A percentile compares a stretch with the other conserved stretches of the same genome.
phyloP scores from a whole-genome alignment of 1,284 basidiomycete genomes.

The Porodaedalea pini region DNA sequence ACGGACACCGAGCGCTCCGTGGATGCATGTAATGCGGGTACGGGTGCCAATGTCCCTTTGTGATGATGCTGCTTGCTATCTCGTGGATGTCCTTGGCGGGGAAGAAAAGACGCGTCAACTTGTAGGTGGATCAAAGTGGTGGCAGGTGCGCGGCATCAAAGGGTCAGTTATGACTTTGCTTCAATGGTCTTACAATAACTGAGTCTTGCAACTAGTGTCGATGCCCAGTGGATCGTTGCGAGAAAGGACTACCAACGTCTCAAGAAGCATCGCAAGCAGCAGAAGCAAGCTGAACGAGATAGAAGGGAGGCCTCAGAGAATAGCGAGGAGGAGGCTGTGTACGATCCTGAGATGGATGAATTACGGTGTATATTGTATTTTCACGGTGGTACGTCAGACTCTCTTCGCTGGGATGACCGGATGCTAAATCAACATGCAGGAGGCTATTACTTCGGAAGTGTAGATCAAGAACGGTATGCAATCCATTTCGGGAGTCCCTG shows the following conservation, averaged over 20 bases:
- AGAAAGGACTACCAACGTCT: constrained; percentile 69
- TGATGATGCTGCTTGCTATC: constrained; percentile 70
- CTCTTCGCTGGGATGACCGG: background rate
- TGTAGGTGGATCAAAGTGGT: constrained; percentile 93
- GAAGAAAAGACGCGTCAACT: constrained; percentile 69
- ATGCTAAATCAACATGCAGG: constrained; percentile 37
- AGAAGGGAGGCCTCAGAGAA: constrained; percentile 22
- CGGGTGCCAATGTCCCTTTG: constrained; percentile 74
- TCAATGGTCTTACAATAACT: background rate
- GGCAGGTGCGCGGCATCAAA: constrained; percentile 83
- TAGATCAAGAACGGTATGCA: constrained; percentile 68
- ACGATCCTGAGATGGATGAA: constrained; percentile 70
- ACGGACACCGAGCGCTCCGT: constrained; percentile 84
- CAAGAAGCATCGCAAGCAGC: constrained; percentile 52
- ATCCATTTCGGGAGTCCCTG: no score
- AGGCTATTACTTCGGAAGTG: constrained; percentile 79
- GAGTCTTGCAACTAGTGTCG: constrained; percentile 48
- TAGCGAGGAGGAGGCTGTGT: constrained; percentile 26
- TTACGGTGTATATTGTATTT: constrained; percentile 84
- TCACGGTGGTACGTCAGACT: constrained; percentile 61
- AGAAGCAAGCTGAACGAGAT: constrained; percentile 33
- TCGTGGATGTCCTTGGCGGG: constrained; percentile 84
- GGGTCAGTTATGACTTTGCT: constrained; percentile 45
- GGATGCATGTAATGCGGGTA: constrained; percentile 77
- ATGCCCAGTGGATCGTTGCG: constrained; percentile 88